These are phyloP conservation scores for Irpex lacteus DNA, from an alignment of 1,284 basidiomycete genomes.

Conservation along the genomic window DNA sequence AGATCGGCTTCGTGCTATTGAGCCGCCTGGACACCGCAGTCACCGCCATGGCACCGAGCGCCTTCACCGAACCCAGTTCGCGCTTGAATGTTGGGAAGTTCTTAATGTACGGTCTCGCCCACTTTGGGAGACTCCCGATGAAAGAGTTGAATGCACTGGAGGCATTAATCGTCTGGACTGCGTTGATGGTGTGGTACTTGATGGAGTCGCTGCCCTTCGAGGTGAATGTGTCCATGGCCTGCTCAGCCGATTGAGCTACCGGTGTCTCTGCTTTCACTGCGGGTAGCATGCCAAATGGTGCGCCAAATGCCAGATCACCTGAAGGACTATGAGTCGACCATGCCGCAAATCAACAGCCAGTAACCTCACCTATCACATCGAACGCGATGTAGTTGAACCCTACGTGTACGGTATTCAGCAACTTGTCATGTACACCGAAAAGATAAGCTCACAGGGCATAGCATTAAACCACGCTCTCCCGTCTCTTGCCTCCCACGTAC, in stretches of 20 bases:
- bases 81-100: not conserved
- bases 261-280: not conserved
- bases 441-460: not conserved
- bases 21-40: conserved; percentile 9
- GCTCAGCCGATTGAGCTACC: not conserved
- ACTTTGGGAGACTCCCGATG: not conserved
- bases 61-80: not conserved
- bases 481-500: not conserved
- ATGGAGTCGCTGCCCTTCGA: not conserved
- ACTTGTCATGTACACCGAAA: not conserved
- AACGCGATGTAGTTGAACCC: not conserved
- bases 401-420: not conserved
- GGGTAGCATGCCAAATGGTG: conserved; percentile 77
- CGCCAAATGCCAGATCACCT: conserved; percentile 74
- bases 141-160: not conserved
- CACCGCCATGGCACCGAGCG: conserved; percentile 3
- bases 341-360: not conserved
- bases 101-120: not conserved
- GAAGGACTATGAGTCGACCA: not conserved
- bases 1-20: not conserved
- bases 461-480: not conserved
- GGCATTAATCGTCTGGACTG: not conserved
- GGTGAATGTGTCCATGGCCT: not conserved
- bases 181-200: not conserved
- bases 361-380: not conserved